Evolutionary conservation across 768 basidiomycete genomes (phyloP).

Genomic region (Daedalea quercina): DNA sequence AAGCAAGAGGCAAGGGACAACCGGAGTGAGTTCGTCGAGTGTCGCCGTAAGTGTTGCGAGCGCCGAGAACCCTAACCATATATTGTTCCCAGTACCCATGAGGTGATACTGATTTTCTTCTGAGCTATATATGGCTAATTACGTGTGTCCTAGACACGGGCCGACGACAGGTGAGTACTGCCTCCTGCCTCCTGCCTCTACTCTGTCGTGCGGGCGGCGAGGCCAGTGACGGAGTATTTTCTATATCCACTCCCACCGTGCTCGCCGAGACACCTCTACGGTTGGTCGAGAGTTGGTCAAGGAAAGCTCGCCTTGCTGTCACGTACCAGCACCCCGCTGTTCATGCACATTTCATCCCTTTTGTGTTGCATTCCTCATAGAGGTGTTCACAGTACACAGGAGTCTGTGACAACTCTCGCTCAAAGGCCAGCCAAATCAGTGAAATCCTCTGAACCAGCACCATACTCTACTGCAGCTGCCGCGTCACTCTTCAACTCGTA

Average conservation of each 20-base stretch:
- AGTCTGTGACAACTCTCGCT: background rate
- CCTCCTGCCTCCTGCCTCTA: constrained; percentile 4
- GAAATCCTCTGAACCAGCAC: constrained; percentile 14
- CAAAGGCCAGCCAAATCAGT: constrained; percentile 10
- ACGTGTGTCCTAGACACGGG: background rate
- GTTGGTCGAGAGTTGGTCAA: background rate
- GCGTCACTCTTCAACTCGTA: constrained; percentile 55
- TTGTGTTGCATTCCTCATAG: constrained; percentile 60
- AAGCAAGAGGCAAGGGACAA: constrained; percentile 2
- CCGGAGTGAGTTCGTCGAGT: constrained; percentile 1
- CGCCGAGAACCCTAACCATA: constrained; percentile 10
- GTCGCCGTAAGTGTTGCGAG: background rate
- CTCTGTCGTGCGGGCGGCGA: background rate
- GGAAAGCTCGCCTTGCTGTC: background rate
- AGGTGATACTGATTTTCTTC: constrained; percentile 9
- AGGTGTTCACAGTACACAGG: constrained; percentile 28
- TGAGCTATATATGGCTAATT: constrained; percentile 1
- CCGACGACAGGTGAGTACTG: constrained; percentile 1
- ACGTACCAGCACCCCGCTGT: constrained; percentile 4
- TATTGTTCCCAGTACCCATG: constrained; percentile 6
- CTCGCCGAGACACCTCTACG: background rate
- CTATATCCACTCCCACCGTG: background rate
- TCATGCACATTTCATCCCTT: constrained; percentile 57
- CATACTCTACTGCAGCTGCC: constrained; percentile 47
- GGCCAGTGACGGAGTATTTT: background rate